Base-by-base conservation (phyloP, 2,329 filamentous ascomycete species). In the Fusarium falciforme region DNA sequence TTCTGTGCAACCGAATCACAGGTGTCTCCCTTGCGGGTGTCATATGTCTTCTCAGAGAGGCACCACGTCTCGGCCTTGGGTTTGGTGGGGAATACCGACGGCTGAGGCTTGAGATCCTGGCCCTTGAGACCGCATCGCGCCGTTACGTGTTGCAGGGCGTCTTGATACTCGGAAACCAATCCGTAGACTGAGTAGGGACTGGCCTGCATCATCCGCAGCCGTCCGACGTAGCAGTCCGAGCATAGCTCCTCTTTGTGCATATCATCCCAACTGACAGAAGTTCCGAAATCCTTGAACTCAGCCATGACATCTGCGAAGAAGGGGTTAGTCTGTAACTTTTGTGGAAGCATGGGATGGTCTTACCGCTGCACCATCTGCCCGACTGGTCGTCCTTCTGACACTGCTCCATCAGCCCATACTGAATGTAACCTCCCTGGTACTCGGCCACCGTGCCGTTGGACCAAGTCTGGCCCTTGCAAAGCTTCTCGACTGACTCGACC, bases 151-250 rank as follows among this genome's bases (percentile, higher is more conserved):
- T 35, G 10, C 11, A 35, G 33, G 11, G 33, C 33, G 33, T 35
- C 33, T 6, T 35, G 33, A 35, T 5, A 35, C 33, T 35, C 33
- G 33, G 33, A 35, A 35, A 35, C 33, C 11, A 35, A 12, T 11
- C 14, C 33, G 33, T 35, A 35, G 33, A 35, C 5, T 12, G 33
- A 35, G 33, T 35, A 35, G 6, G 64, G 55, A 38, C 66, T 74
- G 4, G 55, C 52, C 31, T 72, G 71, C 62, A 75, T 75, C 64
- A 75, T 75, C 38, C 64, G 62, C 10, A 75, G 54, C 0, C 71
- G 66, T 2, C 36, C 60, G 10, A 74, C 27, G 11, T 70, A 70
- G 3, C 69, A 75, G n/a, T 73, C 64, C 5, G 66, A 71, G 36
- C 61, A 71, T 5, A 71, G 47, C 17, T 66, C 57, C 6, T 59